Conservation (phyloP, 805 yeast genomes). For the Lipomyces mesembrius region DNA sequence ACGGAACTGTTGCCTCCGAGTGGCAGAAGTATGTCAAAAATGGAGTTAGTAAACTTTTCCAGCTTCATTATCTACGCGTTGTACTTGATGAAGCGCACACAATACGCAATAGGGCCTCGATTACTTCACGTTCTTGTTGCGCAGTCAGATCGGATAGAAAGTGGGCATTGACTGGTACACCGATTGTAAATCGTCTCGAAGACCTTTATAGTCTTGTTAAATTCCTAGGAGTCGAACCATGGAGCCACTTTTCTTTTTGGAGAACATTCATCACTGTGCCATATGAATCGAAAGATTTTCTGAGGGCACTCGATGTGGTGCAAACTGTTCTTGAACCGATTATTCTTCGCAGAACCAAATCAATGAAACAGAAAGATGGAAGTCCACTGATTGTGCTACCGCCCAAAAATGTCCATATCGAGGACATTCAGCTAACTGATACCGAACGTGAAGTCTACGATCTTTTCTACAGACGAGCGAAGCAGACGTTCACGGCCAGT, state of each 20-base stretch:
- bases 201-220: slow-evolving; percentile 79
- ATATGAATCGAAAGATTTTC: slow-evolving; percentile 71
- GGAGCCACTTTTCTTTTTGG: slow-evolving; percentile 88
- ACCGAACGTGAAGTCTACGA: slow-evolving; percentile 69
- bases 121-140: slow-evolving; percentile 77
- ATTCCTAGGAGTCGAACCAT: slow-evolving; percentile 81
- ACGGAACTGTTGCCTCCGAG: slow-evolving; percentile 84
- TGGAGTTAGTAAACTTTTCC: slow-evolving; percentile 59
- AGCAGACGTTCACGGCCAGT: slow-evolving; percentile 47
- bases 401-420: slow-evolving; percentile 69
- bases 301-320: slow-evolving; percentile 80
- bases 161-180: slow-evolving; percentile 94
- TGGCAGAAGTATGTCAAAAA: slow-evolving; percentile 52
- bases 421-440: slow-evolving; percentile 67
- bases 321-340: slow-evolving; percentile 84
- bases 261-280: slow-evolving; percentile 81
- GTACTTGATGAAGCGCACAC: slow-evolving; percentile 91
- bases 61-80: slow-evolving; percentile 73
- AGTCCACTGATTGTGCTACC: slow-evolving; percentile 77
- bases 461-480: slow-evolving; percentile 70
- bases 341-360: slow-evolving; percentile 80
- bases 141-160: slow-evolving; percentile 65
- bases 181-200: slow-evolving; percentile 84
- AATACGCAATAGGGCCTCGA: slow-evolving; percentile 77
- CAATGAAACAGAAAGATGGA: slow-evolving; percentile 77